Evolutionary conservation across 306 rosid species (phyloP), one percentile per base, ranked within the genome.

Genomic region (Coriaria nepalensis): DNA sequence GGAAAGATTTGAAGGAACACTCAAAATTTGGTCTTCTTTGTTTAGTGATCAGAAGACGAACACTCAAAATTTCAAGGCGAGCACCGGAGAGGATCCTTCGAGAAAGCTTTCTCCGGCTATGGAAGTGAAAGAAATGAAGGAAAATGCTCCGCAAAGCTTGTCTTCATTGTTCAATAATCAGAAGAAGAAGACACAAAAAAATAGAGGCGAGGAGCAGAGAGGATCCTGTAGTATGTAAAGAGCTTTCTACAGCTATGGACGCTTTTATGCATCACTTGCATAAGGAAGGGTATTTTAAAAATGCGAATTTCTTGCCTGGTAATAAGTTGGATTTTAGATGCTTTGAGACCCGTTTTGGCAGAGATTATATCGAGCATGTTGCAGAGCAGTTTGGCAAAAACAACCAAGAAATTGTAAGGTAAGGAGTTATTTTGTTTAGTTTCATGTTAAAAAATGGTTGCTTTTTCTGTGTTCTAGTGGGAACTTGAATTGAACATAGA

Each of bases 361-460:
- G 69, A 3, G 53, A 60, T 0, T 84, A 61, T 59, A 20, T 79
- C 6, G 76, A 57, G 75, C 64, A 12, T 43, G 93, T 78, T 0
- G 81, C 65, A 0, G 63, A 59, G 37, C 68, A 11, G 57, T 88
- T 83, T 40, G 72, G 64, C 32, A 60, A 36, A 37, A 90, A 83
- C 52, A 68, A 88, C 45, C 90, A 59, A 48, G 73, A 77, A 45
- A 76, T 84, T 20, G 74, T 82, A 50, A 84, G 81, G 97, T 83
- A 81, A 78, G 90, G 13, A 10, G 20, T 5, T 45, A 55, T 46
- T 11, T 13, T 2, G 11, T 13, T 37, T 43, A 6, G 5, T 43
- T 34, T 9, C 29, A 20, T 20, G 29, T 49, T 0, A n/a, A 10
- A 9, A 5, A 7, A 12, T 33, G 20, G 13, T 49, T 50, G 45